Evolutionary conservation across 352 stramenopile genomes (phyloP), one percentile per base, ranked within the genome.

Genomic region (Globisporangium apiculatum): DNA sequence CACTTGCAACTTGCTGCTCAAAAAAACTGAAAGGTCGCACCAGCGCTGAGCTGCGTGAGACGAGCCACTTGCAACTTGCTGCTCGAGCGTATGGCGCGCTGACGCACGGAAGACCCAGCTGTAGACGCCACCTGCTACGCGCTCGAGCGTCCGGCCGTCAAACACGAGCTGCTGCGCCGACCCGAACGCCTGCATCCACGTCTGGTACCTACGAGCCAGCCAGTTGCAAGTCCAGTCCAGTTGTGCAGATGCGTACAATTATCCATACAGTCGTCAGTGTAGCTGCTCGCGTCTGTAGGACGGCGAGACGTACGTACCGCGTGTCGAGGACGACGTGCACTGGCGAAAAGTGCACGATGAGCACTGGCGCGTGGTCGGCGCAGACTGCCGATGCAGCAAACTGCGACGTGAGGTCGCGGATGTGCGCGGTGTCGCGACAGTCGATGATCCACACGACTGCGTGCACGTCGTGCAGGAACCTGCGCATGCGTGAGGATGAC

Each of bases 371-470:
- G 47, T 90, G 80, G 51, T 52, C 18, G 7, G 42, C 17, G 41
- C 73, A 83, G 4, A 41, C 60, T 12, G 46, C n/a, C 5, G 35
- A 11, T 52, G 53, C 8, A n/a, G 10, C 52, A 38, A 72, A 85
- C 10, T 53, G 58, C 3, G 6, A 31, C 10, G 53, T 41, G 15
- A 86, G 67, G 2, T 60, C 58, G 4, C 60, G 15, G n/a, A 88
- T 53, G 50, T 80, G 57, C 7, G 64, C 36, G 2, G 10, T 7
- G 9, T 66, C 57, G 24, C 55, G 65, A 43, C 72, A 83, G 50
- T 89, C 79, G 42, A 89, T 66, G 55, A 89, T 63, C 79, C 79
- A 89, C 48, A 78, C 73, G 12, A 77, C 59, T 48, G 71, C 64
- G 55, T 73, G 66, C 3, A 75, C 55, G 17, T 56, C 57, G 17